A percentile compares a stretch with the other conserved stretches of the same genome.
Conservation (phyloP, 169 alveolate species). For the Besnoitia besnoiti region DNA sequence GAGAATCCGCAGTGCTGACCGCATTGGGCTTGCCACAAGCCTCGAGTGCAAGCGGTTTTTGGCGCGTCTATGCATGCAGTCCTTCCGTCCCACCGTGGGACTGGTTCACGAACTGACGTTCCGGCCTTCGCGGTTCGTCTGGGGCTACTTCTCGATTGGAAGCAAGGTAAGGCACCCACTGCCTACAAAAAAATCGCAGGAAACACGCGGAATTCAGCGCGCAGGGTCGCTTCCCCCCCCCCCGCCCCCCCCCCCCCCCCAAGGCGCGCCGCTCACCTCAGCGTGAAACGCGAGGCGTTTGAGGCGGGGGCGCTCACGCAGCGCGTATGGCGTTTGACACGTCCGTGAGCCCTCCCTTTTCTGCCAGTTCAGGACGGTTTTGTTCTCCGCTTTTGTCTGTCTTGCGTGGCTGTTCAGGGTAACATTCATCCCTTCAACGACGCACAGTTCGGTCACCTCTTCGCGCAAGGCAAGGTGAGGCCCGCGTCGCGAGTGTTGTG, state of each 20-base stretch:
- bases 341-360: no score
- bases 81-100: conserved; percentile 87
- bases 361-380: background rate
- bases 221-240: no score
- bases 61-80: background rate
- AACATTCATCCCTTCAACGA: conserved; percentile 86
- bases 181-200: no score
- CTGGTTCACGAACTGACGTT: conserved; percentile 73
- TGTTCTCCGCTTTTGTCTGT: background rate
- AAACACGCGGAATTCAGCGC: no score
- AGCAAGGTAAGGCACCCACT: conserved; percentile 55
- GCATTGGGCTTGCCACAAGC: no score
- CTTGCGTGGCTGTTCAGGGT: conserved; percentile 68
- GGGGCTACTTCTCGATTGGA: conserved; percentile 85
- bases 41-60: background rate
- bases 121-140: conserved; percentile 77
- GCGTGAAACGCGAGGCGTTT: no score
- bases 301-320: no score
- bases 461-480: conserved; percentile 79
- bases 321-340: no score
- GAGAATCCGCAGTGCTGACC: background rate
- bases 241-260: no score
- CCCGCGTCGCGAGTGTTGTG: no score
- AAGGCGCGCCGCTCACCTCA: background rate
- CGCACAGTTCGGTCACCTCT: conserved; percentile 89